Evolutionary conservation across 2,329 filamentous ascomycete species (phyloP), one percentile per base, ranked within the genome.

Genomic region (Ophiobolus disseminans): DNA sequence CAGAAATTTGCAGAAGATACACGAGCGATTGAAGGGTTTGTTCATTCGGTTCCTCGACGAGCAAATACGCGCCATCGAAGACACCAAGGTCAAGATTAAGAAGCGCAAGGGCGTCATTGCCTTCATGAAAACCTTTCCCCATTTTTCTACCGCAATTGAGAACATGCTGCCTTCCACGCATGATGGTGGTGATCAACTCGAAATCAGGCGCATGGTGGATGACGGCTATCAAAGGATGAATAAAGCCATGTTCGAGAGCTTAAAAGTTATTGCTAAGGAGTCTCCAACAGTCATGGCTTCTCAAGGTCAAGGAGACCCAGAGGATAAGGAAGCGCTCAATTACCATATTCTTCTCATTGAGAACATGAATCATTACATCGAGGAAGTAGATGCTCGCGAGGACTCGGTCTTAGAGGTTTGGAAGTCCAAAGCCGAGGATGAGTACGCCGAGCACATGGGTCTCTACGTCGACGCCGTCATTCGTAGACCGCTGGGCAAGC

Each of bases 11-110:
- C 88, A 94, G 62, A 91, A 90, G 66, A 78, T 96, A 8, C 90
- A 94, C 60, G 82, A 85, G 46, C 84, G 83, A 32, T 79, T 97
- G 14, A 85, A 88, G 58, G 82, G 83, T 2, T 83, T 90, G 2
- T 97, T 96, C 76, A 86, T 82, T 53, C 91, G 90, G 55, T 97
- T 97, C 63, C 86, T 97, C 7, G 93, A 97, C 59, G 91, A 96
- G 57, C 94, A 99, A 71, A 89, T 97, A 50, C 89, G 90, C 20
- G 92, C 91, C 4, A 96, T 97, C 56, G 94, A 97, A 75, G 94
- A 97, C 53, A 97, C 92, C 30, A 97, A 97, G 75, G 93, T 99
- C 72, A 97, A 97, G 79, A 91, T 97, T 75, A 97, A 96, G 80
- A 97, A 97, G 80, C 88, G 94, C 60, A 97, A 95, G 76, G 93